Evolutionary conservation across 1,139 yeast genomes (phyloP).

Genomic region (Taphrina flavorubra): DNA sequence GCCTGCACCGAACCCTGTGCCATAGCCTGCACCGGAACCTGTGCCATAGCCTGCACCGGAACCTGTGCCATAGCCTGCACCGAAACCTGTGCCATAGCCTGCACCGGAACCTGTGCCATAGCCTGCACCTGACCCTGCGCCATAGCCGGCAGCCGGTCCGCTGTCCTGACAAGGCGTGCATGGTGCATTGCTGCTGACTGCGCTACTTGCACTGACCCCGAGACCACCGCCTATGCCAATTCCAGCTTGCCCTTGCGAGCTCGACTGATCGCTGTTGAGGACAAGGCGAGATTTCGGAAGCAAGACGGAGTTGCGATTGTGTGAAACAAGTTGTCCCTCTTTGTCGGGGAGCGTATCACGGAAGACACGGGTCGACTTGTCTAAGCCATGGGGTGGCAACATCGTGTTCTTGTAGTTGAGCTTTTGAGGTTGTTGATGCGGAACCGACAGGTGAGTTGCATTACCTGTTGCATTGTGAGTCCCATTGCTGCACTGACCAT

Average conservation of each 20-base stretch:
- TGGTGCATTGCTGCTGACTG: not conserved
- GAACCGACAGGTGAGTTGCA: not conserved
- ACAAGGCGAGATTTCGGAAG: not conserved
- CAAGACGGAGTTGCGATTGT: not conserved
- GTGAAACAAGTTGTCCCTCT: not conserved
- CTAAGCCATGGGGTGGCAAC: slow-evolving; percentile 4
- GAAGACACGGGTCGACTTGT: slow-evolving; percentile 5
- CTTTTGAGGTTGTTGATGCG: not conserved
- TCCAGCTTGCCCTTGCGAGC: not conserved
- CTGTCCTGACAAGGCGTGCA: not conserved
- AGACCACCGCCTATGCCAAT: slow-evolving; percentile 19
- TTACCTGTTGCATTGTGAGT: not conserved
- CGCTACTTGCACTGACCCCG: not conserved
- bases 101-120: not conserved
- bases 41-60: not conserved
- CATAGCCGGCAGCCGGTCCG: not conserved
- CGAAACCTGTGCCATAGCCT: not conserved
- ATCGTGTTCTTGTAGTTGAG: not conserved
- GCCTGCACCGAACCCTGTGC: not conserved
- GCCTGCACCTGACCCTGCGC: slow-evolving; percentile 8
- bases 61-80: not conserved
- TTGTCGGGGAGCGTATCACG: not conserved
- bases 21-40: not conserved
- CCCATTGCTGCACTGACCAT: not conserved
- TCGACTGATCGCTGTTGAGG: not conserved